Evolutionary conservation across 2,329 filamentous ascomycete species (phyloP).

Genomic region (Aureobasidium sp.): DNA sequence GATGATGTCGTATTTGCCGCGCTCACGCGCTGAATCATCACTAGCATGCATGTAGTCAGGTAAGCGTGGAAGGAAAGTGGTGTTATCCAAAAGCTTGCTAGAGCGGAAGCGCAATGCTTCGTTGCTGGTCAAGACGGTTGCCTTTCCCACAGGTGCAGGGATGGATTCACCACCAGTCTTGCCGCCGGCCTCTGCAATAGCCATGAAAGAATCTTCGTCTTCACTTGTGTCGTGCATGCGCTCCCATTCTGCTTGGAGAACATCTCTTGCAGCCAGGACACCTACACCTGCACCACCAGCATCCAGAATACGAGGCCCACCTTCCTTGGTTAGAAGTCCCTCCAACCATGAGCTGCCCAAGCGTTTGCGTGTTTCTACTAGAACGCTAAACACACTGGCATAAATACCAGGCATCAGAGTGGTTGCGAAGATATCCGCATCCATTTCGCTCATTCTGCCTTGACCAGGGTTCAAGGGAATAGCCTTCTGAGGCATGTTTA

Average conservation of each 20-base stretch:
- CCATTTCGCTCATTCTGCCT: slow-evolving; percentile 63
- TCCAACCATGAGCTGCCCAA: slow-evolving; percentile 66
- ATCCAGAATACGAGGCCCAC: slow-evolving; percentile 63
- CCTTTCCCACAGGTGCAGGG: slow-evolving; percentile 57
- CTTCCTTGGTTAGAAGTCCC: slow-evolving; percentile 52
- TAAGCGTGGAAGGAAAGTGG: slow-evolving; percentile 84
- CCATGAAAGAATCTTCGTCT: slow-evolving; percentile 19
- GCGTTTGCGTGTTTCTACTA: slow-evolving; percentile 68
- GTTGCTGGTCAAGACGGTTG: slow-evolving; percentile 73
- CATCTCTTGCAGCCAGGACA: slow-evolving; percentile 67
- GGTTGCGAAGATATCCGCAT: slow-evolving; percentile 66
- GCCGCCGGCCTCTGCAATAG: slow-evolving; percentile 28
- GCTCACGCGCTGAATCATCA: slow-evolving; percentile 35
- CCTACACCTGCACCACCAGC: slow-evolving; percentile 68
- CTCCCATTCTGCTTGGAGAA: slow-evolving; percentile 76
- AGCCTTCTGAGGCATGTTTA: slow-evolving; percentile 54
- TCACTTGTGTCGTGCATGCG: slow-evolving; percentile 45
- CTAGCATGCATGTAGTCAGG: slow-evolving; percentile 72
- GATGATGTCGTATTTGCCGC: slow-evolving; percentile 73
- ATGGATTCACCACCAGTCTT: slow-evolving; percentile 34
- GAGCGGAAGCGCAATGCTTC: slow-evolving; percentile 67
- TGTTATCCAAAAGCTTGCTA: slow-evolving; percentile 73
- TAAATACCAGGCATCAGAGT: slow-evolving; percentile 65
- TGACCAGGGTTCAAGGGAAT: slow-evolving; percentile 60
- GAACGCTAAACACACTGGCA: slow-evolving; percentile 56